Conservation (phyloP, 768 basidiomycete species). For the Cyathus striatus region DNA sequence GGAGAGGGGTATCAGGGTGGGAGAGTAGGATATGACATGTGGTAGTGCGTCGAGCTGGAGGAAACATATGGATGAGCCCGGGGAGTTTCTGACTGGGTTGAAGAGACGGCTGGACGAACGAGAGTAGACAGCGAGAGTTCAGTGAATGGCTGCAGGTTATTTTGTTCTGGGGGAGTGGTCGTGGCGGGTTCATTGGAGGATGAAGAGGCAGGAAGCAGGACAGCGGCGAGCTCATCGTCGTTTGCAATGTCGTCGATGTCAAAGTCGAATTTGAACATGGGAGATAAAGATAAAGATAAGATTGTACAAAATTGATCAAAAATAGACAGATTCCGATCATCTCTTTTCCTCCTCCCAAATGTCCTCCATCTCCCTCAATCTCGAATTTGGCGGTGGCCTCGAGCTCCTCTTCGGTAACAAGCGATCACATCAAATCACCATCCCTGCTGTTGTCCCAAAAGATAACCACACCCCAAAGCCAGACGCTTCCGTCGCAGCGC, state of each 20-base stretch:
- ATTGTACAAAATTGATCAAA: too few species aligned
- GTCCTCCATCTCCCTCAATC: conserved; percentile 38
- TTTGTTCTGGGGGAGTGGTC: conserved; percentile 1
- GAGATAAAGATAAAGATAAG: conserved; percentile 1
- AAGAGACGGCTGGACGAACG: conserved; percentile 21
- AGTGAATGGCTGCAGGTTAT: conserved; percentile 14
- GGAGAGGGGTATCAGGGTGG: conserved; percentile 47
- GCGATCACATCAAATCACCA: conserved; percentile 48
- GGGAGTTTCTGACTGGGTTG: conserved; percentile 1
- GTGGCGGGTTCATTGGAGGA: not conserved
- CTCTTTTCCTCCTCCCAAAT: not conserved
- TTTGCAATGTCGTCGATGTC: conserved; percentile 41
- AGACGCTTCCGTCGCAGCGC: conserved; percentile 5
- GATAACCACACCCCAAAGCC: conserved; percentile 24
- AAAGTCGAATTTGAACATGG: conserved; percentile 72
- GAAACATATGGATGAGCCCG: conserved; percentile 5
- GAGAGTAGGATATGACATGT: conserved; percentile 74
- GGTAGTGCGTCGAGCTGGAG: conserved; percentile 67
- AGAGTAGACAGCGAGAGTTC: conserved; percentile 28
- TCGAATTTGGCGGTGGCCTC: conserved; percentile 83
- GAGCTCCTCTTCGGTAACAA: conserved; percentile 79
- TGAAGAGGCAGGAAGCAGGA: not conserved
- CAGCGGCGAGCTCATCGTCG: conserved; percentile 12
- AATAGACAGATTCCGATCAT: too few species aligned
- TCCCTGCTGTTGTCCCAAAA: conserved; percentile 43